Evolutionary conservation across 208 protist genomes (phyloP), one percentile per base, ranked within the genome.

Genomic region (Herpetomonas tarakana): DNA sequence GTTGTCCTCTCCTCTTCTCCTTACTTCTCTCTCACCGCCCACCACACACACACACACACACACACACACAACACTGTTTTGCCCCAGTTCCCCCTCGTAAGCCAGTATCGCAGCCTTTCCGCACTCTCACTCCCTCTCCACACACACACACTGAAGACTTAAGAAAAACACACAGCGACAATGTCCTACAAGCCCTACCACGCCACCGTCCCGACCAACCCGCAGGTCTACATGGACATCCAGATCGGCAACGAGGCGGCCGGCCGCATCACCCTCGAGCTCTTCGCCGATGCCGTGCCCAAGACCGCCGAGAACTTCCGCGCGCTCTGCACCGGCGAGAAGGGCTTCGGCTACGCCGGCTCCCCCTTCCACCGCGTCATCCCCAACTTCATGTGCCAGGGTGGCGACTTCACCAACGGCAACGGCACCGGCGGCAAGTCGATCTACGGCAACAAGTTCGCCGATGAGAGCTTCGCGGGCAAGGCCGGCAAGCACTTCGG

Each of bases 151-250:
- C n/a, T n/a, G n/a, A n/a, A n/a, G n/a, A n/a, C n/a, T n/a, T n/a
- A n/a, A n/a, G n/a, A n/a, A n/a, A n/a, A n/a, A n/a, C n/a, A n/a
- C n/a, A n/a, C n/a, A n/a, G n/a, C n/a, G n/a, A n/a, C n/a, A n/a
- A 88, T 86, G 77, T 74, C 80, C 46, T 91, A 91, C 77, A 79
- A 82, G 78, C 81, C 94, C 35, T 52, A 91, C 75, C 71, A 93
- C 86, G 52, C 82, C 35, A 79, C 71, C 75, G 83, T 85, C 35
- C 58, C 74, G 44, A 81, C 75, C 71, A 95, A 95, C 80, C 91
- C 77, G n/a, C 46, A 75, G 65, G 72, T 79, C 19, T 84, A 67
- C 66, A 65, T 84, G 47, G 78, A 84, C 26, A 59, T 84, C 67
- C 29, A 55, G n/a, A 71, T 84, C 54, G 78, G 73, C 21, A 65